These are phyloP conservation scores for Leccinum broughii DNA, from an alignment of 768 basidiomycete genomes.

Conservation along the genomic window DNA sequence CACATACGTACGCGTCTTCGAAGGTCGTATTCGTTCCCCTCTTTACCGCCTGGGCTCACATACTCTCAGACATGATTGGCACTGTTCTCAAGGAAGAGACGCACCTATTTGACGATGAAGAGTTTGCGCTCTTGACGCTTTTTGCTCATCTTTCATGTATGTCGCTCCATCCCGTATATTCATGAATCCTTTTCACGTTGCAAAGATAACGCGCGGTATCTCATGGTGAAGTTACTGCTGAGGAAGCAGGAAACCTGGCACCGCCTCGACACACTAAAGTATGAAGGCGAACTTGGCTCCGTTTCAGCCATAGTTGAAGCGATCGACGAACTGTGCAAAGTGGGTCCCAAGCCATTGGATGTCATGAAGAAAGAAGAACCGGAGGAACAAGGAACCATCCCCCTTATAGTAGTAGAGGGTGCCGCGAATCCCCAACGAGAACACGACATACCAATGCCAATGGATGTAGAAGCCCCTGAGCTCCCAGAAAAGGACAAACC, in stretches of 20 bases:
- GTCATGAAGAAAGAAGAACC: slow-evolving; percentile 15
- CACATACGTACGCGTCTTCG: slow-evolving; percentile 31
- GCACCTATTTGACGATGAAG: slow-evolving; percentile 51
- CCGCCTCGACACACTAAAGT: slow-evolving; percentile 46
- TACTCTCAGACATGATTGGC: slow-evolving; percentile 52
- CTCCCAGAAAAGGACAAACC: slow-evolving; percentile 14
- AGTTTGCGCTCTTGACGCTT: slow-evolving; percentile 44
- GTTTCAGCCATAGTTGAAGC: slow-evolving; percentile 38
- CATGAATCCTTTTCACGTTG: slow-evolving; percentile 9
- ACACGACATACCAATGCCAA: slow-evolving; percentile 9
- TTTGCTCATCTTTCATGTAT: slow-evolving; percentile 52
- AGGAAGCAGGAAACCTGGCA: slow-evolving; percentile 60
- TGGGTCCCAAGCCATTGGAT: slow-evolving; percentile 5
- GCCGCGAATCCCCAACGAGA: slow-evolving; percentile 2
- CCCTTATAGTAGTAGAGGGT: slow-evolving; percentile 37
- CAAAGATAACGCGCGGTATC: slow-evolving; percentile 57
- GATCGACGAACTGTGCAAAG: slow-evolving; percentile 45
- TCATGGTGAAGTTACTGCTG: slow-evolving; percentile 62
- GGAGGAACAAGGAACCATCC: slow-evolving; percentile 34
- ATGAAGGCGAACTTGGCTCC: slow-evolving; percentile 43
- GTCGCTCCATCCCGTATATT: slow-evolving; percentile 23
- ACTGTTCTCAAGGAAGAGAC: slow-evolving; percentile 51
- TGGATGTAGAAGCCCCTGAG: not conserved
- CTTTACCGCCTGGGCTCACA: slow-evolving; percentile 1
- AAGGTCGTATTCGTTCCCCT: slow-evolving; percentile 21